Conservation (phyloP, 768 basidiomycete species). For the Hygrophorus pudorinus region DNA sequence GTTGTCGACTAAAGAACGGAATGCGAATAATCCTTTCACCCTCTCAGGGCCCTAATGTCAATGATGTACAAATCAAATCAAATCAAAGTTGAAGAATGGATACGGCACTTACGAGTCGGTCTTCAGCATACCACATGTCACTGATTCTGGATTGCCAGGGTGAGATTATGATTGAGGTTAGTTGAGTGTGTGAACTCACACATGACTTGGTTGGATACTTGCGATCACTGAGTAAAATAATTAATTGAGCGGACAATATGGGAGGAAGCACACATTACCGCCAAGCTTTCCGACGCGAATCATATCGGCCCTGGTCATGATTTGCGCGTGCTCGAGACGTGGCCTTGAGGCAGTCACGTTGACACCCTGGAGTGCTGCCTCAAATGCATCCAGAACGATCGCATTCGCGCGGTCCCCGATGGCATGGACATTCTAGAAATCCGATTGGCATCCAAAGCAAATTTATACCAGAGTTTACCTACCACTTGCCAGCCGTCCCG, state of each 20-base stretch:
- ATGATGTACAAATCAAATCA: background rate
- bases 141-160: constrained; percentile 39
- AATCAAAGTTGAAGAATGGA: background rate
- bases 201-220: constrained; percentile 86
- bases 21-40: constrained; percentile 80
- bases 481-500: constrained; percentile 88
- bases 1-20: constrained; percentile 58
- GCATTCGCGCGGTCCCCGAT: constrained; percentile 85
- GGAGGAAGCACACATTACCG: constrained; percentile 32
- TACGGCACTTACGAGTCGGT: constrained; percentile 49
- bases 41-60: constrained; percentile 62
- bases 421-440: constrained; percentile 69
- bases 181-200: constrained; percentile 36
- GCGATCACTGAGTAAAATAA: constrained; percentile 56
- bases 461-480: constrained; percentile 19
- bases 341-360: constrained; percentile 62
- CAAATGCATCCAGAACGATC: constrained; percentile 76
- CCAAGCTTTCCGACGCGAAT: constrained; percentile 68
- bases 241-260: background rate
- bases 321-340: constrained; percentile 87
- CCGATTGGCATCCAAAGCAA: background rate
- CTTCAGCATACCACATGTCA: constrained; percentile 87
- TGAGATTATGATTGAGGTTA: constrained; percentile 4
- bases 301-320: constrained; percentile 72
- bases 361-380: constrained; percentile 47